phyloP scores from a whole-genome alignment of 306 rosid species.

The Phaseolus lunatus region DNA sequence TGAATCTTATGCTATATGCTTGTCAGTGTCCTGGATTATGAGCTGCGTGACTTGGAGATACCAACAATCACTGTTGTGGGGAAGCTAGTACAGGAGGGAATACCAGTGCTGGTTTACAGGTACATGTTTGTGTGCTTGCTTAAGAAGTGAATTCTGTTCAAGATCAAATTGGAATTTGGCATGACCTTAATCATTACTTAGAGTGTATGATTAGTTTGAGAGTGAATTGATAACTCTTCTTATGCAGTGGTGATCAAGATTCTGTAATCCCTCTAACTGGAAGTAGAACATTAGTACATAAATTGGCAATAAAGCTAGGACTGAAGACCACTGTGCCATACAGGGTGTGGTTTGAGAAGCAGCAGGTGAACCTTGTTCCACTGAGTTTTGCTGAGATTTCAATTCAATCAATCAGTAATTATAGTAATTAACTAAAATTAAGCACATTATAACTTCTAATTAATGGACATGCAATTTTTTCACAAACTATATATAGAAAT shows the following conservation, averaged over 20 bases:
- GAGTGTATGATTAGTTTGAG: background rate
- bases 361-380: conserved; percentile 64
- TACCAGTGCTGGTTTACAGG: conserved; percentile 90
- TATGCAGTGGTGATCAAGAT: conserved; percentile 93
- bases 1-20: conserved; percentile 15
- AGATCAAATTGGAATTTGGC: conserved; percentile 5
- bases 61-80: conserved; percentile 82
- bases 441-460: too few relatives aligned
- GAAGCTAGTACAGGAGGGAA: conserved; percentile 74
- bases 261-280: conserved; percentile 96
- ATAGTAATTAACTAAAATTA: background rate
- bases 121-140: conserved; percentile 41
- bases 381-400: conserved; percentile 25
- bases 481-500: background rate
- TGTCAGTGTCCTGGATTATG: conserved; percentile 65
- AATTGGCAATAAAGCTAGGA: conserved; percentile 65
- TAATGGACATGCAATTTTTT: too few relatives aligned
- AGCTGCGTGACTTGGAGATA: conserved; percentile 75
- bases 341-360: conserved; percentile 91
- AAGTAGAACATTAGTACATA: conserved; percentile 76
- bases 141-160: background rate
- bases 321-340: conserved; percentile 83
- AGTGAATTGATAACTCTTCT: conserved; percentile 9
- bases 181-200: background rate
- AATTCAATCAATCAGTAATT: background rate